These are phyloP conservation scores for Lepidium africanum DNA, from an alignment of 345 rosid genomes.

Conservation along the genomic window DNA sequence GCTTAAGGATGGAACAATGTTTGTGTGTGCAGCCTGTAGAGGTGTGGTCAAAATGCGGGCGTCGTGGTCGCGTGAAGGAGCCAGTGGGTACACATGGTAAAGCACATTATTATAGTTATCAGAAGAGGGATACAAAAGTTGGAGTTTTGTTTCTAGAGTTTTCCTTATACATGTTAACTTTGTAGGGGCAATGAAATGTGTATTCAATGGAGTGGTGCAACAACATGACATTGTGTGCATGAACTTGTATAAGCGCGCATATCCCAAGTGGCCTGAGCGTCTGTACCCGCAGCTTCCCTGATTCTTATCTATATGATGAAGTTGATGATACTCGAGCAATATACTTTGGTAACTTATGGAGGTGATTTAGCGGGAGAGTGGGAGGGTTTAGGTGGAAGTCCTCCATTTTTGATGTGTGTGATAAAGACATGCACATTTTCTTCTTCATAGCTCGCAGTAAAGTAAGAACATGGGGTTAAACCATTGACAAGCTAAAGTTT, in stretches of 20 bases:
- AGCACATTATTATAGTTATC: not conserved
- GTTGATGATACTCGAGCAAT: not conserved
- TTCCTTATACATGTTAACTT: not conserved
- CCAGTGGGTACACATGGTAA: constrained; percentile 95
- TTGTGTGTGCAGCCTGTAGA: constrained; percentile 70
- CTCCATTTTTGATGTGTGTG: not conserved
- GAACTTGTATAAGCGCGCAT: constrained; percentile 83
- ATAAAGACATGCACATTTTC: not conserved
- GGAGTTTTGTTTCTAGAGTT: not conserved
- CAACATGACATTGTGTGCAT: constrained; percentile 84
- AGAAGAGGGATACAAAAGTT: not conserved
- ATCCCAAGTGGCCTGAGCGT: constrained; percentile 85
- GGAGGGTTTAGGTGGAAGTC: not conserved
- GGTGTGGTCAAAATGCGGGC: constrained; percentile 78
- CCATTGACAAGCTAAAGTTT: not conserved
- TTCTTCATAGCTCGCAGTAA: not conserved
- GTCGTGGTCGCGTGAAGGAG: constrained; percentile 87
- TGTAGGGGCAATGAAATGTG: constrained; percentile 83
- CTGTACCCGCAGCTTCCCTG: constrained; percentile 41
- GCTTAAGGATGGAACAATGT: not conserved
- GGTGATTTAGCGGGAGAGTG: not conserved
- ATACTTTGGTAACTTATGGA: not conserved
- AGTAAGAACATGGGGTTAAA: not conserved
- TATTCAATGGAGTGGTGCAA: constrained; percentile 81
- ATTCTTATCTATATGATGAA: not conserved